phyloP scores from a whole-genome alignment of 2,329 filamentous ascomycete genomes.

The Ophiocordyceps camponoti-rufipedis region DNA sequence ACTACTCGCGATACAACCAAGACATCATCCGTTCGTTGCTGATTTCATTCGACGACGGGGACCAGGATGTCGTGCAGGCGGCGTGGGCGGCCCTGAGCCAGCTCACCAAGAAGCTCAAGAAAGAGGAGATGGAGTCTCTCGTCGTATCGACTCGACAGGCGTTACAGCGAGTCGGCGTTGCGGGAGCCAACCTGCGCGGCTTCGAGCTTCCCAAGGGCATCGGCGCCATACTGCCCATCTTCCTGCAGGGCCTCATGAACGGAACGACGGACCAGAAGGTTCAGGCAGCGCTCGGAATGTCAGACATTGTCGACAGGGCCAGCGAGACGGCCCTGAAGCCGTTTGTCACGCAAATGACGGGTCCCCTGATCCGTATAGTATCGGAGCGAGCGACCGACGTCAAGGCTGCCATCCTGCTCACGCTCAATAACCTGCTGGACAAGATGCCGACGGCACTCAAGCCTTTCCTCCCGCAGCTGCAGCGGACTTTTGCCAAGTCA shows the following conservation, averaged over 20 bases:
- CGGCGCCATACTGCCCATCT: conserved; percentile 88
- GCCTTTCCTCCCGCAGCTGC: conserved; percentile 89
- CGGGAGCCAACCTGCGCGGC: conserved; percentile 68
- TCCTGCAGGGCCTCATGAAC: conserved; percentile 95
- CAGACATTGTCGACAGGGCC: conserved; percentile 87
- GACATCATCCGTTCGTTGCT: conserved; percentile 83
- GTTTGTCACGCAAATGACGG: conserved; percentile 94
- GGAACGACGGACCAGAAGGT: conserved; percentile 83
- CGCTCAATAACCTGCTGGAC: conserved; percentile 84
- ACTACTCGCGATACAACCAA: conserved; percentile 91
- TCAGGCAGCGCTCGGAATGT: conserved; percentile 81
- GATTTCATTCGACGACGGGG: conserved; percentile 79
- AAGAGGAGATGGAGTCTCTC: conserved; percentile 95
- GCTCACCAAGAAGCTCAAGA: conserved; percentile 76
- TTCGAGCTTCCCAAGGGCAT: conserved; percentile 93
- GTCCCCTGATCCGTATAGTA: conserved; percentile 91
- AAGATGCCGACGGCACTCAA: conserved; percentile 94
- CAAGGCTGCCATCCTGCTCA: conserved; percentile 84
- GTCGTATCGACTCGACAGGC: conserved; percentile 74
- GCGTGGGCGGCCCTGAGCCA: conserved; percentile 76
- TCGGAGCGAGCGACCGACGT: conserved; percentile 93
- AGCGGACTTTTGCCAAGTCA: conserved; percentile 92
- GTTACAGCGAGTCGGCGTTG: conserved; percentile 72
- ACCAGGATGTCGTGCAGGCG: conserved; percentile 69
- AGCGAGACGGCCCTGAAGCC: conserved; percentile 76